A percentile compares a stretch with the other conserved stretches of the same genome.
Evolutionary conservation across 2,329 filamentous ascomycete genomes (phyloP).

Genomic region (Penicillium sclerotigenum): DNA sequence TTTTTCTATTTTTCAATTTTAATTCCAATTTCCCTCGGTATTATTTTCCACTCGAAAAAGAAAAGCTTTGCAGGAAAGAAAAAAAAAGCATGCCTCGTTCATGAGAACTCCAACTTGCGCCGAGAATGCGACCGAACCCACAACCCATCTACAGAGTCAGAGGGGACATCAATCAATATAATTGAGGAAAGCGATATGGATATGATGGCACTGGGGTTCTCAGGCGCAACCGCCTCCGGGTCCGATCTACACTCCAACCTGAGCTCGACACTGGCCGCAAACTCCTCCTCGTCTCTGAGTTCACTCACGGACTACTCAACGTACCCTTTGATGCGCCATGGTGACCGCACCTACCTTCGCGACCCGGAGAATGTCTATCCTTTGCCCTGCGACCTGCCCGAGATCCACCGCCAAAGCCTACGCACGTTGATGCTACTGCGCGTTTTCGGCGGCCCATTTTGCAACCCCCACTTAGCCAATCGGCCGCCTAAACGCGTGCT

Average conservation of each 20-base stretch:
- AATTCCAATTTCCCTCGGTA: slow-evolving; percentile 2
- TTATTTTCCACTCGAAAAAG: neutral
- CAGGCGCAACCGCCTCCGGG: slow-evolving; percentile 28
- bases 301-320: slow-evolving; percentile 40
- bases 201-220: slow-evolving; percentile 32
- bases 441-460: slow-evolving; percentile 76
- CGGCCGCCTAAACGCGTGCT: slow-evolving; percentile 73
- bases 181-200: slow-evolving; percentile 26
- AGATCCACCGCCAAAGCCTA: slow-evolving; percentile 83
- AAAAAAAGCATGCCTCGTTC: slow-evolving; percentile 18
- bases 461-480: slow-evolving; percentile 63
- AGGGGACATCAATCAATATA: slow-evolving; percentile 16
- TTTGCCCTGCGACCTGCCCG: slow-evolving; percentile 81
- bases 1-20: neutral
- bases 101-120: slow-evolving; percentile 17
- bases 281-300: slow-evolving; percentile 37
- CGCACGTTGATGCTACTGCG: slow-evolving; percentile 77
- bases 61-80: neutral
- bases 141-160: slow-evolving; percentile 16
- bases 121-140: slow-evolving; percentile 30
- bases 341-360: slow-evolving; percentile 79
- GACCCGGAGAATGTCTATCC: slow-evolving; percentile 72
- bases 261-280: slow-evolving; percentile 33
- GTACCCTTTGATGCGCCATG: slow-evolving; percentile 65
- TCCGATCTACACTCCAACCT: slow-evolving; percentile 36